Evolutionary conservation across 768 basidiomycete species (phyloP), one percentile per base, ranked within the genome.

Genomic region (Crucibulum laeve): DNA sequence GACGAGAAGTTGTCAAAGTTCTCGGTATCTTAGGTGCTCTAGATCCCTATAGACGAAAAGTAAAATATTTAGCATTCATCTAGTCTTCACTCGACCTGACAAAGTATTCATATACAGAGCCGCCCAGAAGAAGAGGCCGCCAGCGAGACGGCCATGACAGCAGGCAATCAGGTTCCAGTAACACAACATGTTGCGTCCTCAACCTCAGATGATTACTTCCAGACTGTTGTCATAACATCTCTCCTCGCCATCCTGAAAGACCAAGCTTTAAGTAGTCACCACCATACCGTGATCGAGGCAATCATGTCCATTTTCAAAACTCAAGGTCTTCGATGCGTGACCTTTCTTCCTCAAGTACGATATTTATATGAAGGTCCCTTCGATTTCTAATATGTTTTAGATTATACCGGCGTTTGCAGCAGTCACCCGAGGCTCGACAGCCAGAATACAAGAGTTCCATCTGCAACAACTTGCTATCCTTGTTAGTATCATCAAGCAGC

Each of bases 281-380:
- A 97, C 54, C 87, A 96, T 55, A 87, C 84, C 18, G 95, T 94
- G 37, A 93, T 98, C 44, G 93, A 98, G 60, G 93, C 93, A 1
- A 87, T 99, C 53, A 97, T 98, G 91, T 87, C 91, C 36, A 98
- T 99, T 48, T 99, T 98, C 77, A 93, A 94, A 64, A 96, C 93
- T 0, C 94, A 98, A 58, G 93, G 95, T 11, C 68, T 98, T 58
- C 93, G 94, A 73, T 96, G 92, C 61, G 93, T 95, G 15, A 80
- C 89, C 1, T 98, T 97, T 66, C 67, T 99, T 19, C 90, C 95
- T 34, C 93, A 96, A 73, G 91, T 92, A 58, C 40, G 62, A 49
- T 38, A 18, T 19, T 15, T 15, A 28, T 7, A 24, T 5, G 18
- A n/a, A 25, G 14, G 36, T 5, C 37, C 17, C 36, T 38, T 28